Conservation (phyloP, 305 asterid species). For the Fraxinus ornus region DNA sequence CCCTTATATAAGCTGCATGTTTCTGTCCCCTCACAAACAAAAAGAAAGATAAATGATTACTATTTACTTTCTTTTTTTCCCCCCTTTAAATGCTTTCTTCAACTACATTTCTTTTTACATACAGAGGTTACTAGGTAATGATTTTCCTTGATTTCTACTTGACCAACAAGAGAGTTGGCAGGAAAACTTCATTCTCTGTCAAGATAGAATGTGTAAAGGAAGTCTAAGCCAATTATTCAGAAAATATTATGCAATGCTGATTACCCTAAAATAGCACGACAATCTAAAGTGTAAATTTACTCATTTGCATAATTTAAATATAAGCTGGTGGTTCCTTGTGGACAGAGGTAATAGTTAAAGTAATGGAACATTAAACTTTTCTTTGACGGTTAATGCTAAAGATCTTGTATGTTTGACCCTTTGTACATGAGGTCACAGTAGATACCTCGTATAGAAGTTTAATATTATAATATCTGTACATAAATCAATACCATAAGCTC, state of each 20-base stretch:
- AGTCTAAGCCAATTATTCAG: background rate
- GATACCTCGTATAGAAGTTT: no score
- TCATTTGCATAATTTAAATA: background rate
- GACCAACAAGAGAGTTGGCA: background rate
- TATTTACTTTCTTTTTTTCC: background rate
- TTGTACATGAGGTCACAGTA: background rate
- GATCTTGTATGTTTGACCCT: background rate
- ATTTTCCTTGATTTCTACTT: background rate
- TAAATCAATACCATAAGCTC: background rate
- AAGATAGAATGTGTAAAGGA: background rate
- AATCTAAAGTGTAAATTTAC: background rate
- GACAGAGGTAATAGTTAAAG: background rate
- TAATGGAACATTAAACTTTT: background rate
- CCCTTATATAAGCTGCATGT: background rate
- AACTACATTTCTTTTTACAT: no score
- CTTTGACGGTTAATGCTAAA: background rate
- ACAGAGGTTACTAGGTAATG: background rate
- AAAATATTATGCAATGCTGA: background rate
- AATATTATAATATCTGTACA: no score
- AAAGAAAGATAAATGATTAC: background rate
- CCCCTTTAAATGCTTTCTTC: background rate
- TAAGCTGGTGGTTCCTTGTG: background rate
- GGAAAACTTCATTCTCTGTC: background rate
- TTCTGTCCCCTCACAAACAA: background rate
- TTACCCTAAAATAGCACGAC: background rate